Evolutionary conservation across 768 basidiomycete species (phyloP).

Genomic region (Megacollybia marginata): DNA sequence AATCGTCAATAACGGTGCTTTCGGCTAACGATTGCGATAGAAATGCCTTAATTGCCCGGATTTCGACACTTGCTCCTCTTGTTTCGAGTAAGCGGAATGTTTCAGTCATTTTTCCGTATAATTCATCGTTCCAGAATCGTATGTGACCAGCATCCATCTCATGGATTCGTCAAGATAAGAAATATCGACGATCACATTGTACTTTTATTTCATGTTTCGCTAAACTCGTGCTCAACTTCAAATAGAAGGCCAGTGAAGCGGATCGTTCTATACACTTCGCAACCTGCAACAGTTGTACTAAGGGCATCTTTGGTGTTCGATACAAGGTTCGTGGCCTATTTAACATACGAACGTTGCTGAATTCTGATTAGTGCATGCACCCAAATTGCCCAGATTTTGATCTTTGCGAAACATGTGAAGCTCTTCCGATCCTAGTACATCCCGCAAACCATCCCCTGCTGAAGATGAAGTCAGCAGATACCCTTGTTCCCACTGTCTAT

Average conservation of each 20-base stretch:
- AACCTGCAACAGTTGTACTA: constrained; percentile 55
- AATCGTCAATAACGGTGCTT: constrained; percentile 1
- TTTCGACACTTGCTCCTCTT: constrained; percentile 67
- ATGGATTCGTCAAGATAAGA: constrained; percentile 61
- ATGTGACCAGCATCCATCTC: constrained; percentile 65
- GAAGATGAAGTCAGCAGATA: constrained; percentile 56
- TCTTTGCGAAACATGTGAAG: constrained; percentile 73
- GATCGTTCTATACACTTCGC: constrained; percentile 38
- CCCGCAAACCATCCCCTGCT: constrained; percentile 63
- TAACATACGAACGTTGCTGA: constrained; percentile 1
- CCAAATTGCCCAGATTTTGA: constrained; percentile 74
- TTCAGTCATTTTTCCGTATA: not conserved
- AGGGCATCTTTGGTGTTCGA: constrained; percentile 51
- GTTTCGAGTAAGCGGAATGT: constrained; percentile 44
- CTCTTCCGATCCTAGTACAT: constrained; percentile 71
- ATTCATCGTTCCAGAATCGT: constrained; percentile 40
- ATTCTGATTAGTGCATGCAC: constrained; percentile 60
- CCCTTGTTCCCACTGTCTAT: constrained; percentile 38
- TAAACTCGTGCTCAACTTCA: not conserved
- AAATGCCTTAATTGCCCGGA: constrained; percentile 83
- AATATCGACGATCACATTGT: constrained; percentile 53
- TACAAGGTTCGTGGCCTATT: constrained; percentile 48
- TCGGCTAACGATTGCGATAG: constrained; percentile 24
- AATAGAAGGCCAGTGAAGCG: constrained; percentile 16
- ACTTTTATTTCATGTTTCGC: constrained; percentile 13